A percentile compares a stretch with the other conserved stretches of the same genome.
These are phyloP conservation scores for Gossypium anomalum DNA, from an alignment of 345 rosid species.

Conservation along the genomic window DNA sequence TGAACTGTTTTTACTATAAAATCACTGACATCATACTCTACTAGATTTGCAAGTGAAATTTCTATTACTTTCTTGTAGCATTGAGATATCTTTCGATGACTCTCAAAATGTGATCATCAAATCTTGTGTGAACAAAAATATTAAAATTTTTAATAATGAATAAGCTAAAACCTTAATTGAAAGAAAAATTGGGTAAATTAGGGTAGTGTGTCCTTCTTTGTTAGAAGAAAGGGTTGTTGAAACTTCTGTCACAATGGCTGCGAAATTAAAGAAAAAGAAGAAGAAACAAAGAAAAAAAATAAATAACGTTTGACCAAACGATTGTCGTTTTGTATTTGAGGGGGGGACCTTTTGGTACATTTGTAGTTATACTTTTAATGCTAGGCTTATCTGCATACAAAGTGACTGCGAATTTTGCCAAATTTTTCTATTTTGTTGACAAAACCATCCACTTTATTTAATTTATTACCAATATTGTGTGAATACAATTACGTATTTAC, in stretches of 20 bases:
- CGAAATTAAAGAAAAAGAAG: background rate
- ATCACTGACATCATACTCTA: too few species aligned
- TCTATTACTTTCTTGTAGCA: too few species aligned
- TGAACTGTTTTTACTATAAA: too few species aligned
- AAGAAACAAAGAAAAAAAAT: background rate
- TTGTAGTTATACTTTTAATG: background rate
- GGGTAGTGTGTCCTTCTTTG: background rate
- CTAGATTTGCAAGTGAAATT: too few species aligned
- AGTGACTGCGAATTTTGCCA: background rate
- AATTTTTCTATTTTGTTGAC: background rate
- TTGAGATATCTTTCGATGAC: too few species aligned
- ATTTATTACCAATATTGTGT: background rate
- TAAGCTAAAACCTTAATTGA: too few species aligned
- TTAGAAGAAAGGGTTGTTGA: conserved; percentile 11
- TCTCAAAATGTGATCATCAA: too few species aligned
- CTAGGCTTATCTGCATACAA: background rate
- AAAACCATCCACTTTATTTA: background rate
- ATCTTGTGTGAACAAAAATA: too few species aligned
- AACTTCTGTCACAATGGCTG: background rate
- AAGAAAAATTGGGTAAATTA: background rate
- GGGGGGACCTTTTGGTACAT: background rate
- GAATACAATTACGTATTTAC: background rate
- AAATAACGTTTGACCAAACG: conserved; percentile 24
- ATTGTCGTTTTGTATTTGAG: conserved; percentile 5
- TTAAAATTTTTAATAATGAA: too few species aligned